Evolutionary conservation across 1,284 basidiomycete species (phyloP).

Genomic region (Boletus calvinii): DNA sequence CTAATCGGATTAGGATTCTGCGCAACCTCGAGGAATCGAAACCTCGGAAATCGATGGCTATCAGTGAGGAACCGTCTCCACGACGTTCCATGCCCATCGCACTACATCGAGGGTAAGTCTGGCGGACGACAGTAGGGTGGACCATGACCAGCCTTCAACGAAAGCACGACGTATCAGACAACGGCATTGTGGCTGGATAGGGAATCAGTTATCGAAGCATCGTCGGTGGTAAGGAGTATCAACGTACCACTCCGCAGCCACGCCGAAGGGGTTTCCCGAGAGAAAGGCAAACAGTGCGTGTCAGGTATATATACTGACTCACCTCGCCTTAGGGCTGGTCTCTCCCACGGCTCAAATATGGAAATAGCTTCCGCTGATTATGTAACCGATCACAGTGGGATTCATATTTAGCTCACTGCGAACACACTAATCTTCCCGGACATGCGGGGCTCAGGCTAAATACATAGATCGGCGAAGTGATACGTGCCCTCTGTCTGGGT

Average conservation of each 20-base stretch:
- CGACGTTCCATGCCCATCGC: conserved; percentile 19
- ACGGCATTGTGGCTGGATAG: conserved; percentile 19
- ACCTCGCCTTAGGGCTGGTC: conserved; percentile 30
- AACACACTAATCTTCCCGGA: too few relatives aligned
- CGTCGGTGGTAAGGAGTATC: not conserved
- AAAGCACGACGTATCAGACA: conserved; percentile 17
- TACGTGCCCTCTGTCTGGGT: conserved; percentile 76
- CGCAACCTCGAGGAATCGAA: not conserved
- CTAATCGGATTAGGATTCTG: conserved; percentile 11
- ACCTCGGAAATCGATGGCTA: conserved; percentile 16
- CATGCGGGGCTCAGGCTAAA: conserved; percentile 68
- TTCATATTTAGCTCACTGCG: too few relatives aligned
- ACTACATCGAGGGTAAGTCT: conserved; percentile 1
- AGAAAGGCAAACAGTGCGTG: not conserved
- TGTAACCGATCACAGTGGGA: too few relatives aligned
- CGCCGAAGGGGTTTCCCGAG: conserved; percentile 38
- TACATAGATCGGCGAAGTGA: conserved; percentile 80
- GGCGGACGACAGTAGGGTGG: not conserved
- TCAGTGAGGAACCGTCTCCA: conserved; percentile 12
- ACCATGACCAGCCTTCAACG: conserved; percentile 7
- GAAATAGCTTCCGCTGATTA: not conserved
- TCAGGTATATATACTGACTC: conserved; percentile 19
- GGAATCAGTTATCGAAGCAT: conserved; percentile 7
- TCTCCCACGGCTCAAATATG: conserved; percentile 25
- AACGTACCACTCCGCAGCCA: conserved; percentile 17